Percentiles rank a stretch among this genome's conserved stretches.
Evolutionary conservation across 1,284 basidiomycete genomes (phyloP).

Genomic region (Malassezia nana): DNA sequence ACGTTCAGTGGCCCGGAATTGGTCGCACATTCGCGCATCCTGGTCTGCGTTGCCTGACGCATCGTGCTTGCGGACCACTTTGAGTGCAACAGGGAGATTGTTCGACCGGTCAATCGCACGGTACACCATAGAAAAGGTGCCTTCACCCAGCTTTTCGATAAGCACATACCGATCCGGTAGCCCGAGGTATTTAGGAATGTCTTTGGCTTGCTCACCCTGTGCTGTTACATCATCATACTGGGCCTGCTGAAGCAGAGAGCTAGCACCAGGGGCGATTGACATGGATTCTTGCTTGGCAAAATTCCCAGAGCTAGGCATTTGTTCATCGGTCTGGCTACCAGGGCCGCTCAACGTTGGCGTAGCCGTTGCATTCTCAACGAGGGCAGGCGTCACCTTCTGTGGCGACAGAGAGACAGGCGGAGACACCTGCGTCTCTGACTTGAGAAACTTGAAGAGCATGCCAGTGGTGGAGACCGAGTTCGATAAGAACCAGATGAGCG

Average conservation of each 20-base stretch:
- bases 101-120: conserved; percentile 72
- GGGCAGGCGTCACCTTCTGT: conserved; percentile 12
- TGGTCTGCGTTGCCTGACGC: conserved; percentile 52
- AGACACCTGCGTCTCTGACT: not conserved
- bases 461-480: not conserved
- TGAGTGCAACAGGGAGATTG: conserved; percentile 81
- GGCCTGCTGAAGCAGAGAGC: not conserved
- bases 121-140: conserved; percentile 97
- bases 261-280: conserved; percentile 1
- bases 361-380: conserved; percentile 8
- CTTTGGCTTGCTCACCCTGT: conserved; percentile 10
- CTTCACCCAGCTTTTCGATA: conserved; percentile 50
- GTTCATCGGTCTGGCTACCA: not conserved
- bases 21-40: conserved; percentile 42
- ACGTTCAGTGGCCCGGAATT: conserved; percentile 55
- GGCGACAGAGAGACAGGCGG: not conserved
- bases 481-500: not conserved
- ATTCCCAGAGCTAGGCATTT: not conserved
- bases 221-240: not conserved
- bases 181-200: conserved; percentile 1
- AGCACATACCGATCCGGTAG: conserved; percentile 35
- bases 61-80: conserved; percentile 94
- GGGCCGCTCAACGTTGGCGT: not conserved
- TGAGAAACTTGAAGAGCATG: not conserved
- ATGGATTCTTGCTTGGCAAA: conserved; percentile 12